Conservation (phyloP, 768 basidiomycete species). For the Kwoniella dejecticola region DNA sequence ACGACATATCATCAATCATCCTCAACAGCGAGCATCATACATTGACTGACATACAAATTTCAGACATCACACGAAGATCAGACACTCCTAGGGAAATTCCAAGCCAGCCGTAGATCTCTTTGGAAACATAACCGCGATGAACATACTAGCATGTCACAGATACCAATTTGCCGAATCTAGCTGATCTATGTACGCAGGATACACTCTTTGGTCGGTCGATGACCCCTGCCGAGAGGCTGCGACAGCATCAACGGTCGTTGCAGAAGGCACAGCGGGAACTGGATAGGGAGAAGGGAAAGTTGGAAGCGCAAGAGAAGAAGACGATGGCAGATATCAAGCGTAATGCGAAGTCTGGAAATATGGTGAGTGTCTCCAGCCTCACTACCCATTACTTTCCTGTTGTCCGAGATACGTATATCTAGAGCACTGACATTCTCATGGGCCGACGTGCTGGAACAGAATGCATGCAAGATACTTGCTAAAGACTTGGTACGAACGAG, state of each 20-base stretch:
- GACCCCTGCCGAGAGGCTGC: conserved; percentile 92
- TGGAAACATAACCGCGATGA: too few relatives aligned
- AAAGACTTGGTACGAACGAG: conserved; percentile 97
- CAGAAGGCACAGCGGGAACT: conserved; percentile 97
- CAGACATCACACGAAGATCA: background rate
- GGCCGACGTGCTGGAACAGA: conserved; percentile 67
- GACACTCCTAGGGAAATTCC: background rate
- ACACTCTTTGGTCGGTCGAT: conserved; percentile 90
- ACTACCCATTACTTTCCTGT: too few relatives aligned
- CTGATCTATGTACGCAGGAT: conserved; percentile 65
- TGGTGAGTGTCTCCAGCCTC: too few relatives aligned
- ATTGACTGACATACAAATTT: too few relatives aligned
- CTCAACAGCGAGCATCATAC: background rate
- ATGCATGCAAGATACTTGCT: conserved; percentile 98
- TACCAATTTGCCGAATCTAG: too few relatives aligned
- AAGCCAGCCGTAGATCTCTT: too few relatives aligned
- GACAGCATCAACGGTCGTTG: conserved; percentile 93
- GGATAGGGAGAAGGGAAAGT: conserved; percentile 88
- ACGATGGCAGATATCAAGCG: conserved; percentile 93
- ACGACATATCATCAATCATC: background rate
- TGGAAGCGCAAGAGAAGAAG: conserved; percentile 93
- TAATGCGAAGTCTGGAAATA: conserved; percentile 90
- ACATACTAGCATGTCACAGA: conserved; percentile 55
- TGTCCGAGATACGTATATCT: too few relatives aligned
- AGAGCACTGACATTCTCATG: too few relatives aligned